Evolutionary conservation across 2,329 filamentous ascomycete species (phyloP).

Genomic region (Cladosporium sp.): DNA sequence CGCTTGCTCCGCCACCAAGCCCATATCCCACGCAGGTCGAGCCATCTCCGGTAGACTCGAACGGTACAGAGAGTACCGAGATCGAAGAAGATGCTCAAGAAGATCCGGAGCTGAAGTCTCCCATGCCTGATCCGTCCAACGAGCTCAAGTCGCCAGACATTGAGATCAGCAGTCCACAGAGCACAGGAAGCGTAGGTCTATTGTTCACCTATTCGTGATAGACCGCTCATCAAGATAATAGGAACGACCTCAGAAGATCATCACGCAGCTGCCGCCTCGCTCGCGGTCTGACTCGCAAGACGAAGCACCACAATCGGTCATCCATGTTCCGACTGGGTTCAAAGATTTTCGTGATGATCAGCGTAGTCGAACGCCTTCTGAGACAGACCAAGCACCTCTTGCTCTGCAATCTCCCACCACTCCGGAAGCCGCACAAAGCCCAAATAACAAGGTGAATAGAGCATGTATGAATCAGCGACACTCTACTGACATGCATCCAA

Average conservation of each 20-base stretch:
- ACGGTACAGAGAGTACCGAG: constrained; percentile 76
- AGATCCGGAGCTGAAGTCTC: constrained; percentile 41
- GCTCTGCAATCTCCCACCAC: constrained; percentile 34
- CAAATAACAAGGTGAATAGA: constrained; percentile 27
- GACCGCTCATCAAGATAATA: constrained; percentile 16
- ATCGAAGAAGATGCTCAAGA: constrained; percentile 75
- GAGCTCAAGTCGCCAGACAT: constrained; percentile 28
- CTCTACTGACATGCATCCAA: constrained; percentile 22
- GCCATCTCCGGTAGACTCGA: constrained; percentile 80
- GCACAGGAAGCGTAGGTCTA: constrained; percentile 28
- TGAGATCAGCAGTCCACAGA: constrained; percentile 30
- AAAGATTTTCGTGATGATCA: constrained; percentile 52
- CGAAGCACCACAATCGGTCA: constrained; percentile 83
- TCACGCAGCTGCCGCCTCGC: constrained; percentile 40
- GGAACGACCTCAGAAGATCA: constrained; percentile 40
- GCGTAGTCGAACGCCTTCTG: constrained; percentile 1
- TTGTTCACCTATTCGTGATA: constrained; percentile 9
- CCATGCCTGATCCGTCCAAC: constrained; percentile 16
- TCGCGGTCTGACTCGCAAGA: constrained; percentile 51
- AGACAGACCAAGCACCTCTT: constrained; percentile 18
- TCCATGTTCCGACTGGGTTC: constrained; percentile 83
- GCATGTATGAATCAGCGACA: not conserved
- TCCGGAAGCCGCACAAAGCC: constrained; percentile 29
- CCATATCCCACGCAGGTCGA: constrained; percentile 64
- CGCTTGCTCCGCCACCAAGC: constrained; percentile 44